Evolutionary conservation across 805 yeast species (phyloP), one percentile per base, ranked within the genome.

Genomic region (Spencermartinsiella europaea): DNA sequence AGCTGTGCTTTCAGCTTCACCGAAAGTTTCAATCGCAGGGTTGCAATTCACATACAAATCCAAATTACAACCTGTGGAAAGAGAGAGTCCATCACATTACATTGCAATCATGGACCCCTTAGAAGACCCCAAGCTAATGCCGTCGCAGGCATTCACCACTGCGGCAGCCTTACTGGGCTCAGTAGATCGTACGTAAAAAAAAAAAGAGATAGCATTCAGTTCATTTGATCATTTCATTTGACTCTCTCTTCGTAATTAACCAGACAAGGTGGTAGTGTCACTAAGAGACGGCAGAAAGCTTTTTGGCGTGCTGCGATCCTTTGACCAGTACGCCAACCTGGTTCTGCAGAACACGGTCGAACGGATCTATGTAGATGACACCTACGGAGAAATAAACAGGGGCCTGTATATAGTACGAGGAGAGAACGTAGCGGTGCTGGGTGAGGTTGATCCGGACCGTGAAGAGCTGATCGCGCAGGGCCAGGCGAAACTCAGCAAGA

Each of bases 351-450:
- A 90, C 63, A 81, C 96, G 15, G 71, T 81, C 40, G 98, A 93
- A 65, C 78, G 96, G 65, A 79, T 89, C 57, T 71, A 83, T 53
- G 63, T 73, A 15, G 78, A 73, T 14, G 49, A 50, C 21, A 56
- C 52, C 7, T 91, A 81, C 61, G 95, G 85, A 5, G 96, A 91
- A 63, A 71, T 70, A n/a, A 73, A 73, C 42, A 76, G 84, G 44
- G 96, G 96, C 7, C 85, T 87, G 42, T 83, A 81, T 62, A 77
- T 93, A 69, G 83, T 93, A 35, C 83, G 99, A 67, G 99, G 99
- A 51, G 99, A 93, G 65, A 91, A 91, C 59, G 93, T 93, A 5
- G 93, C 90, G 7, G 78, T 90, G 80, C 65, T 93, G 63, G 99
- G 98, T 17, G 97, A 91, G 64, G 77, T 91, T 51, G 96, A 90